Base-by-base conservation (phyloP, 164 flowering plant genomes). In the Stephania cephalantha region DNA sequence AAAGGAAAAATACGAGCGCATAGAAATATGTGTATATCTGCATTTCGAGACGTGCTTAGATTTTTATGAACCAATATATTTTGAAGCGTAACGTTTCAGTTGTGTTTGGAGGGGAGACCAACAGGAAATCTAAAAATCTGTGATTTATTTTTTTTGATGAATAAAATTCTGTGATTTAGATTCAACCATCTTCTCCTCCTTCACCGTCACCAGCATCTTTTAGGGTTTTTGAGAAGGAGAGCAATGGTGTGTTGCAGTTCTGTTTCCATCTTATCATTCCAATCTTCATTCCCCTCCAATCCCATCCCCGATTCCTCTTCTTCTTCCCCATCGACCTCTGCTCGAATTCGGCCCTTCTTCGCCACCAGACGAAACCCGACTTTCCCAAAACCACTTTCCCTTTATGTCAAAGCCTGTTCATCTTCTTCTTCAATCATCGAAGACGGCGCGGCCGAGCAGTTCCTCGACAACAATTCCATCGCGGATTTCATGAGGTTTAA, bases 401-500 rank as follows among this genome's bases (percentile, higher is more conserved):
- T 73, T 1, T 75, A 78, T 48, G 70, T 79, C 46, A 45, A 68
- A 20, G 81, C 82, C 42, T 35, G 42, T 48, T 75, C 77, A 3
- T 73, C 76, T 17, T 58, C 80, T 11, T 68, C 75, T 55, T 76
- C 78, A 10, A 11, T 69, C 2, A 15, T 73, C 2, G 88, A 86
- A n/a, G 86, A 86, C 85, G 89, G 82, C 15, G 78, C 85, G 8
- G 73, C 88, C 7, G 88, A 84, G 68, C 80, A 85, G 76, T 91
- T 93, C 74, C 69, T 83, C 45, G 76, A 79, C 74, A 86, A 82
- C 84, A 92, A 87, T 78, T 86, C 95, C 0, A 87, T 92, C n/a
- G 92, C 91, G 2, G 99, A 95, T 87, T 95, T 91, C 84, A 88
- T 93, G 97, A 88, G 98, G 77, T 93, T 91, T 75, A 85, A 77